Conservation (phyloP, 139 green algal species). For the Ettlia oleoabundans region DNA sequence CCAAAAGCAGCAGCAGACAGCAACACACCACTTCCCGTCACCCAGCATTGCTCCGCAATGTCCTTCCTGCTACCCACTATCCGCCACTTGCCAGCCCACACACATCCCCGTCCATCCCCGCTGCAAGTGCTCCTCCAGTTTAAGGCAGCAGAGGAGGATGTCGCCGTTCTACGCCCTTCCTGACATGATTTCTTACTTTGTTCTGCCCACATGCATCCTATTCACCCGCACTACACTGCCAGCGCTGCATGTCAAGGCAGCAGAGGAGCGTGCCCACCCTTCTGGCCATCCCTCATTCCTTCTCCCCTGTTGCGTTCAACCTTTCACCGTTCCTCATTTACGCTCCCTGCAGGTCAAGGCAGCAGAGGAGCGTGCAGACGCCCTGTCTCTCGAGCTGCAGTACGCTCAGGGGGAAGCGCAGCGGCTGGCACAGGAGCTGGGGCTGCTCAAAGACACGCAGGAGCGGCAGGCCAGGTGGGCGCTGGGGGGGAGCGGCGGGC, state of each 20-base stretch:
- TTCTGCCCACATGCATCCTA: too few relatives aligned
- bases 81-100: too few relatives aligned
- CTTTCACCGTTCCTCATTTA: not conserved
- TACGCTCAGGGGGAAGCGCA: slow-evolving; percentile 35
- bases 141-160: too few relatives aligned
- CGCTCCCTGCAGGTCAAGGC: slow-evolving; percentile 24
- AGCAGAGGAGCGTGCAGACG: slow-evolving; percentile 35
- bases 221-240: too few relatives aligned
- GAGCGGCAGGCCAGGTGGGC: slow-evolving; percentile 5
- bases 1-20: too few relatives aligned
- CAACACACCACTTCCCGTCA: too few relatives aligned
- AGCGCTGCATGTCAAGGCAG: slow-evolving; percentile 21
- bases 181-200: too few relatives aligned
- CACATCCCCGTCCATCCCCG: too few relatives aligned
- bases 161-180: too few relatives aligned
- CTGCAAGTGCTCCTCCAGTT: too few relatives aligned
- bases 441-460: not conserved
- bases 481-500: not conserved
- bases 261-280: slow-evolving; percentile 27
- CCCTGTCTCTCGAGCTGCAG: slow-evolving; percentile 46
- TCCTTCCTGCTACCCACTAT: too few relatives aligned
- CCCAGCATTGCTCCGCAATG: too few relatives aligned
- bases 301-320: not conserved
- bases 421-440: slow-evolving; percentile 32
- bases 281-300: not conserved